Evolutionary conservation across 2,329 filamentous ascomycete species (phyloP), one percentile per base, ranked within the genome.

Genomic region (Pseudocercospora pini-densiflorae): DNA sequence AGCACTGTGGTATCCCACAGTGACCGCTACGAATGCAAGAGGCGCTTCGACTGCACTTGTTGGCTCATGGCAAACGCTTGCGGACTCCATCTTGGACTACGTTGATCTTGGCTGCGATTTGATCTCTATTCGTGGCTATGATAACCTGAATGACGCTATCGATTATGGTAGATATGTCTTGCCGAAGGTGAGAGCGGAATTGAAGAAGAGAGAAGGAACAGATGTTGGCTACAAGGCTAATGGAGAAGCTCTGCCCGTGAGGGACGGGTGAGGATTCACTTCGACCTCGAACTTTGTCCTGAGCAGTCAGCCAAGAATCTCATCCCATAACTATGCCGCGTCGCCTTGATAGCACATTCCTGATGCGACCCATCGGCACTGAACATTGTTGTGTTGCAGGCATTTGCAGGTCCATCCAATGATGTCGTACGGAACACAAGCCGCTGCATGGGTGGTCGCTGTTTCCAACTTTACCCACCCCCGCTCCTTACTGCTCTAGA

Each of bases 1-100:
- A 19, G 86, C 85, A 0, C 76, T 88, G n/a, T 89, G 87, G 86
- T 89, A 88, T 74, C 86, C 86, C 0, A 88, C 87, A 0, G 87
- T 88, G 4, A 87, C 85, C 1, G 86, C 86, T 1, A 88, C 87
- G 0, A 86, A 86, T 72, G 87, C 87, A 0, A 80, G 85, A 1
- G 87, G 87, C 0, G 87, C 87, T 0, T 87, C 85, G 0, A 89
- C 86, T 0, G 86, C 86, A 0, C 76, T 88, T 40, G 86, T 88
- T 0, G 86, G 86, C 3, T 85, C 84, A 2, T 79, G 78, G 24
- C 77, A 86, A 74, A 88, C 85, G 0, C 77, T 88, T 14, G 76
- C 80, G 1, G 84, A 87, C 43, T 85, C 85, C 6, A 81, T 88
- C 27, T 71, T 88, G 1, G 86, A 88, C 71, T 88, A 88, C 69